Conservation (phyloP, 2,329 filamentous ascomycete genomes). For the Metarhizium brunneum region DNA sequence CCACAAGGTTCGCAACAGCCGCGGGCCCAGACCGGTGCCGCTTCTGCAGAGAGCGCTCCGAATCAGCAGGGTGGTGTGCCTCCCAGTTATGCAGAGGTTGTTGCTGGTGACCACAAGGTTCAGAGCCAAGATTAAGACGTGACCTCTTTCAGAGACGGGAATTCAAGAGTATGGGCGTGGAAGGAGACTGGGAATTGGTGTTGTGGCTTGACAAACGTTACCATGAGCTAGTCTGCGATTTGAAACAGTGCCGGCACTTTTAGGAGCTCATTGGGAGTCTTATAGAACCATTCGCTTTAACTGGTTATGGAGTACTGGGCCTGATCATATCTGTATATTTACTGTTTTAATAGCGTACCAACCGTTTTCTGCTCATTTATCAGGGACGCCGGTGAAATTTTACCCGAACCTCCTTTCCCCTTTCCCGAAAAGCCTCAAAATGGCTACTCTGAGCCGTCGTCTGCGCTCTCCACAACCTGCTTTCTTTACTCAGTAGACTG, state of each 20-base stretch:
- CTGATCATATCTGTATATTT: background rate
- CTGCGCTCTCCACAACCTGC: background rate
- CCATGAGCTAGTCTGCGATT: background rate
- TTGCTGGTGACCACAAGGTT: conserved; percentile 85
- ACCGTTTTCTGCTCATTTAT: background rate
- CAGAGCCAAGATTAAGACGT: conserved; percentile 40
- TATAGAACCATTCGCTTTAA: background rate
- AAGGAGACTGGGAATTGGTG: background rate
- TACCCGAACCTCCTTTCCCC: background rate
- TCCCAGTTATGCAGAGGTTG: conserved; percentile 83
- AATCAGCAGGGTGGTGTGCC: conserved; percentile 43
- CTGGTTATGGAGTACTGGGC: background rate
- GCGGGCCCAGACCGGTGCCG: conserved; percentile 22
- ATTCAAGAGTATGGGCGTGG: background rate
- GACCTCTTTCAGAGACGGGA: background rate
- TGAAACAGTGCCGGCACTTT: background rate
- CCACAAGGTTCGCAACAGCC: conserved; percentile 18
- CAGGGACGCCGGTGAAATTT: background rate
- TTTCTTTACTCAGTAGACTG: conserved; percentile 14
- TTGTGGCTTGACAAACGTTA: background rate
- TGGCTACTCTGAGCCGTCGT: background rate
- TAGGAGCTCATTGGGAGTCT: background rate
- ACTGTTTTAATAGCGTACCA: background rate
- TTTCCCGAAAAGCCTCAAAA: background rate
- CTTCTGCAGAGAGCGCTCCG: conserved; percentile 30